Base-by-base conservation (phyloP, 441 rosid genomes). In the Arabidopsis lyrata region DNA sequence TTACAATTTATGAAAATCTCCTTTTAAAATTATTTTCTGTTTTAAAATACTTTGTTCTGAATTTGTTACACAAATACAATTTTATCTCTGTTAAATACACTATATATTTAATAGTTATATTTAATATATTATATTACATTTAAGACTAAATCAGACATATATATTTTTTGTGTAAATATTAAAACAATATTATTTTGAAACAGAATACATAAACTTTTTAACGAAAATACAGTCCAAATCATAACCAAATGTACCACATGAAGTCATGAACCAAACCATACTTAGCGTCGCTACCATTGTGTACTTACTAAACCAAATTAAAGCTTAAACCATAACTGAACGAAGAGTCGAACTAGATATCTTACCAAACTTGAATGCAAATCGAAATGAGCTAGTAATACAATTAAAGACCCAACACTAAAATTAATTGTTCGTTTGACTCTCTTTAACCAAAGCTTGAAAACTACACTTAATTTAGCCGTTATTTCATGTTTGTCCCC, bases 351-450 rank as follows among this genome's bases (percentile, higher is more conserved):
- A 35, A 11, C 34, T 34, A 18, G 8, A 47, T 63, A 49, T 39
- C 15, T 8, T 44, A 45, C 5, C 6, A 58, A 22, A 32, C 47
- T 44, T 69, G 11, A 44, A 36, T 27, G 55, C 52, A 31, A 47
- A 53, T 31, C 6, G n/a, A n/a, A n/a, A n/a, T n/a, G 22, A 39
- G 66, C 29, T 57, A 15, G 57, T 48, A 13, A 15, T 2, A 10
- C 32, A 42, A 31, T 62, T 59, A 67, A 62, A 41, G 29, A 58
- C 13, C 18, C 62, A n/a, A 22, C 31, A 58, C 36, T 58, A 48
- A 14, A 67, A 38, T 68, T 44, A 68, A 76, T 68, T 70, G 55
- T 61, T 42, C 5, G 58, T 52, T 62, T 75, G 64, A 62, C 74
- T 69, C 63, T 63, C 45, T 53, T 53, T 53, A 63, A 48, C 59